These are phyloP conservation scores for Skeletonema potamos DNA, from an alignment of 108 stramenopile species.

Conservation along the genomic window DNA sequence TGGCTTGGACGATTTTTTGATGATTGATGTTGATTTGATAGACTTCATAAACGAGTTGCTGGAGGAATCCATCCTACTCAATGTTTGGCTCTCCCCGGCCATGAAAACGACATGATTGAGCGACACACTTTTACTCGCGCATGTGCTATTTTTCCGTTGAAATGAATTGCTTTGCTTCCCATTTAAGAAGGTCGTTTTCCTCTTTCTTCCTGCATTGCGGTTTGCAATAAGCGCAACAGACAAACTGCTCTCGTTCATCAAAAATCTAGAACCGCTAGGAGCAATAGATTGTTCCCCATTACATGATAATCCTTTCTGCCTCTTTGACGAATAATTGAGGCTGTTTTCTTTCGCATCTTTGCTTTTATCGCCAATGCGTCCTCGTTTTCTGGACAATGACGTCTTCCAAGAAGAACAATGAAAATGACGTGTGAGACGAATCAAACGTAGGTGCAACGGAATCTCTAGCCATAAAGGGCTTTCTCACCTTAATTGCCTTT, in stretches of 20 bases:
- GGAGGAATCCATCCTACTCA: slow-evolving; percentile 18
- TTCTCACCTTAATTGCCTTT: slow-evolving; percentile 67
- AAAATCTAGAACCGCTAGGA: slow-evolving; percentile 11
- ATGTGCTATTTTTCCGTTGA: slow-evolving; percentile 23
- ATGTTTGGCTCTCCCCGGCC: slow-evolving; percentile 38
- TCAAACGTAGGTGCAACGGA: slow-evolving; percentile 1
- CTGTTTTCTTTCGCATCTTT: slow-evolving; percentile 6
- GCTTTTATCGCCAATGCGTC: slow-evolving; percentile 12
- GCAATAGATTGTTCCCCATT: background rate
- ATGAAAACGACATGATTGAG: slow-evolving; percentile 72
- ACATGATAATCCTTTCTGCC: background rate
- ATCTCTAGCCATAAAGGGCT: background rate
- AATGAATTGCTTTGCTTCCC: slow-evolving; percentile 37
- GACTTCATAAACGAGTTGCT: slow-evolving; percentile 11
- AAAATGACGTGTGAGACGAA: too few species aligned
- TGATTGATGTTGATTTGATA: slow-evolving; percentile 15
- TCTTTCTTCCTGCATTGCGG: slow-evolving; percentile 42
- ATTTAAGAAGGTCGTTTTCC: slow-evolving; percentile 62
- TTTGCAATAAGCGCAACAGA: slow-evolving; percentile 64
- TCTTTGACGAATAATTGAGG: background rate
- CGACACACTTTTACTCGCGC: slow-evolving; percentile 61
- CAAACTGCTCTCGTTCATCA: slow-evolving; percentile 45
- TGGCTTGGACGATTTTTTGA: slow-evolving; percentile 22
- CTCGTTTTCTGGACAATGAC: slow-evolving; percentile 45
- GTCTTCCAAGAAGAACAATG: slow-evolving; percentile 2